Evolutionary conservation across 148 eudicot genomes (phyloP), one percentile per base, ranked within the genome.

Genomic region (Bassia scoparia): DNA sequence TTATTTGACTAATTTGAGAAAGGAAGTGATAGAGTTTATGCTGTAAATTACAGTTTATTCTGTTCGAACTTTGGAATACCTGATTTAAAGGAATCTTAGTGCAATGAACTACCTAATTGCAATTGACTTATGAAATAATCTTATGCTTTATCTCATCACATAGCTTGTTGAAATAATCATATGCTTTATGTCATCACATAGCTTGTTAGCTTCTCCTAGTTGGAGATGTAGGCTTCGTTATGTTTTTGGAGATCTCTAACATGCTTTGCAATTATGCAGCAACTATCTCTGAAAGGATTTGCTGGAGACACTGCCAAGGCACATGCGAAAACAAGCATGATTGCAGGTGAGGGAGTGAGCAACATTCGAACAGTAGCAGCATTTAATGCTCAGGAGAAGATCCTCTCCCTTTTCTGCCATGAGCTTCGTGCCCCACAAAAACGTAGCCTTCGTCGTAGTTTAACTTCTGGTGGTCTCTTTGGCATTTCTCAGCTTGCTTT

Each of bases 291-390:
- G 52, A 96, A 95, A 86, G 99, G 99, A 4, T 96, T 96, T 52
- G 99, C 99, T 1, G 99, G 99, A 74, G 99, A 96, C 87, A 96
- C 99, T 17, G 99, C 97, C 27, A 96, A 96, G 80, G 99, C 99
- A 0, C 99, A 96, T 74, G 99, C 99, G 0, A 96, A 96, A 76
- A 96, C 99, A 0, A 96, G 99, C 85, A 96, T 96, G 99, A 92
- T 96, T 20, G 99, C 99, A 0, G 99, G 99, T 8, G 99, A 96
- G 69, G 99, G 97, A 31, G 97, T 96, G 54, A 96, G 99, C 88
- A 92, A 96, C 80, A 96, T 96, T 54, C 77, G 99, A 46, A 96
- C 97, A 0, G 99, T 96, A 5, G 99, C 99, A 26, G 99, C 99
- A 35, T 96, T 96, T 81, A 96, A 96, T 78, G 97, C 97, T 54